Conservation (phyloP, 139 green algal species). For the Bryopsis sp. region DNA sequence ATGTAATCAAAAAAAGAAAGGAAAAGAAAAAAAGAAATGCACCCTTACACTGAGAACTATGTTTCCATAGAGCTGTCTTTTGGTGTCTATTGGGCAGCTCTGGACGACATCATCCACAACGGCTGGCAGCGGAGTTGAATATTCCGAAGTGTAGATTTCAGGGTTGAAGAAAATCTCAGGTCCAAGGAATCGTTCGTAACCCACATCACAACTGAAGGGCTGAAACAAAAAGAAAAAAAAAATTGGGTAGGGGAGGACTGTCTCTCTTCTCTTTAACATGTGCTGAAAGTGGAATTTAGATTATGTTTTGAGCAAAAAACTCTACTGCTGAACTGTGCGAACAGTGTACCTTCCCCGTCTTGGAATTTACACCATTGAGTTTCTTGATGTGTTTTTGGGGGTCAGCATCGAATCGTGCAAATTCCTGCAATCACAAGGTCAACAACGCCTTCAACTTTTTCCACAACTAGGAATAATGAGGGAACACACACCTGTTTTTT, state of each 20-base stretch:
- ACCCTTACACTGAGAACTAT: conserved; percentile 41
- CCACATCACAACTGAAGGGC: conserved; percentile 35
- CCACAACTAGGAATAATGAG: too few relatives aligned
- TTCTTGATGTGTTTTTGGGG: neutral
- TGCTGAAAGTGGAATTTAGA: too few relatives aligned
- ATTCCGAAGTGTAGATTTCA: conserved; percentile 43
- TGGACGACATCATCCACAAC: conserved; percentile 60
- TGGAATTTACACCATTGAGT: neutral
- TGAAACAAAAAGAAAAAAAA: conserved; percentile 22
- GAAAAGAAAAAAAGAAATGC: too few relatives aligned
- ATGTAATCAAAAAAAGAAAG: too few relatives aligned
- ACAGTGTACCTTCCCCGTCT: neutral
- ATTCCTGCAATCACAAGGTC: too few relatives aligned
- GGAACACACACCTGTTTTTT: too few relatives aligned
- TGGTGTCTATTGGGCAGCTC: conserved; percentile 66
- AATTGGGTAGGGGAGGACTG: too few relatives aligned
- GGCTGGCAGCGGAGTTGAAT: conserved; percentile 44
- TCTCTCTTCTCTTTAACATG: too few relatives aligned
- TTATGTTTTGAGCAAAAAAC: too few relatives aligned
- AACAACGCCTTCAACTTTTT: too few relatives aligned
- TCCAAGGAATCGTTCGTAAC: conserved; percentile 61
- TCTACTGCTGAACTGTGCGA: too few relatives aligned
- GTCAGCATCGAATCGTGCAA: neutral
- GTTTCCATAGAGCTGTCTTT: conserved; percentile 62
- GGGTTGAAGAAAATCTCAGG: conserved; percentile 73